A percentile compares a stretch with the other conserved stretches of the same genome.
These are phyloP conservation scores for Fraxinus americana DNA, from an alignment of 257 asterid genomes.

Conservation along the genomic window DNA sequence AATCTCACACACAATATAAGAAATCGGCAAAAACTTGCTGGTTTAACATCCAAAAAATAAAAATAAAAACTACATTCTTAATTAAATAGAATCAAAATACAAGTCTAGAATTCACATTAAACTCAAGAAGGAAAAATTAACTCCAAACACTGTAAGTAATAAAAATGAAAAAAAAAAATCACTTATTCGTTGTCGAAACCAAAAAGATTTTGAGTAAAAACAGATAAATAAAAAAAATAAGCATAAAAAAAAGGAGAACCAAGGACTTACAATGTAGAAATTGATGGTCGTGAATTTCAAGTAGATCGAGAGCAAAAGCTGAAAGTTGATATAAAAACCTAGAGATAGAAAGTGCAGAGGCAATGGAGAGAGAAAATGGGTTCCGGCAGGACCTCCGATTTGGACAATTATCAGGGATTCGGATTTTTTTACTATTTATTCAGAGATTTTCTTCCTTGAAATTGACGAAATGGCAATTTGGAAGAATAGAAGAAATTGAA, in stretches of 20 bases:
- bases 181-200: conserved; percentile 27
- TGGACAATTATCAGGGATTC: conserved; percentile 2
- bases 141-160: background rate
- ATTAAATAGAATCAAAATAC: background rate
- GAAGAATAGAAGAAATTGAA: background rate
- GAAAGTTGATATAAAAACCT: background rate
- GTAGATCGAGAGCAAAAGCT: conserved; percentile 9
- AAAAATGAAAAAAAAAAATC: conserved; percentile 3
- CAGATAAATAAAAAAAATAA: background rate
- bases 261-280: conserved; percentile 17
- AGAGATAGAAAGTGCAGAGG: background rate
- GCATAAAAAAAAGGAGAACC: background rate
- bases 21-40: background rate
- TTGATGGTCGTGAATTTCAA: background rate
- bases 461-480: background rate
- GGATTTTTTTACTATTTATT: background rate
- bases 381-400: background rate
- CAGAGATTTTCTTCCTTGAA: background rate
- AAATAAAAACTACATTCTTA: background rate
- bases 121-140: background rate
- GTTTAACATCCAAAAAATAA: background rate
- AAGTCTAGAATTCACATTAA: conserved; percentile 4
- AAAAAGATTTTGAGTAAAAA: background rate
- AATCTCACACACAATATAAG: background rate
- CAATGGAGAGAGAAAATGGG: background rate